Evolutionary conservation across 164 flowering plant species (phyloP).

Genomic region (Nelumbo lutea): DNA sequence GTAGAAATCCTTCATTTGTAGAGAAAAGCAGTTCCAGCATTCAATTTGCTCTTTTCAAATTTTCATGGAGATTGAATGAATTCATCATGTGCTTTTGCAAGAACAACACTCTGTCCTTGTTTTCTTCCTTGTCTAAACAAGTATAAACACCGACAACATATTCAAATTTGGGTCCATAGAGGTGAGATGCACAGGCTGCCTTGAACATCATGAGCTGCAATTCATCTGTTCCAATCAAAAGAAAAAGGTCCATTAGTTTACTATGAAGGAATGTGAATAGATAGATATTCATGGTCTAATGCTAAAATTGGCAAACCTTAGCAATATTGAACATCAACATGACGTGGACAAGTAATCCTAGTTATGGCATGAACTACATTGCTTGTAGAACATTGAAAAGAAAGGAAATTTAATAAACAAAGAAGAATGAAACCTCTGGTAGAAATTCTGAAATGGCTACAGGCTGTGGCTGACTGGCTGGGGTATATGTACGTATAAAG

Average conservation of each 20-base stretch:
- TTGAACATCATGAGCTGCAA: conserved; percentile 50
- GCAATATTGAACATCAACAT: neutral
- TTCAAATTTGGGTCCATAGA: conserved; percentile 44
- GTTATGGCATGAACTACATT: neutral
- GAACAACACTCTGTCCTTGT: conserved; percentile 23
- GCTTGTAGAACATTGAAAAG: too few species aligned
- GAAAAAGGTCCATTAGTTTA: neutral
- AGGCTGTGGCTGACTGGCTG: too few species aligned
- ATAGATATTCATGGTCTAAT: neutral
- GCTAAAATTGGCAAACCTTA: neutral
- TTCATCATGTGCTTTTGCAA: conserved; percentile 36
- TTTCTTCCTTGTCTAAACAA: conserved; percentile 24
- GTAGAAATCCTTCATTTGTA: neutral
- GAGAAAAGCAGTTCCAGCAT: neutral
- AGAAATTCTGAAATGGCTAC: too few species aligned
- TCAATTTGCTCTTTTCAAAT: conserved; percentile 6
- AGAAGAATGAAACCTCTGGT: too few species aligned
- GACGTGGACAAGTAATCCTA: neutral
- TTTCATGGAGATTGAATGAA: conserved; percentile 8
- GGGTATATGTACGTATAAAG: too few species aligned
- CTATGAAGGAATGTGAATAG: neutral
- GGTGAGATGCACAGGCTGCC: conserved; percentile 67
- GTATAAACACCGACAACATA: conserved; percentile 37
- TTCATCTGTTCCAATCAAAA: conserved; percentile 44
- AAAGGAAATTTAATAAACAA: too few species aligned